A percentile compares a stretch with the other conserved stretches of the same genome.
Evolutionary conservation across 495 filamentous ascomycete species (phyloP).

Genomic region (Hypoxylon cercidicola): DNA sequence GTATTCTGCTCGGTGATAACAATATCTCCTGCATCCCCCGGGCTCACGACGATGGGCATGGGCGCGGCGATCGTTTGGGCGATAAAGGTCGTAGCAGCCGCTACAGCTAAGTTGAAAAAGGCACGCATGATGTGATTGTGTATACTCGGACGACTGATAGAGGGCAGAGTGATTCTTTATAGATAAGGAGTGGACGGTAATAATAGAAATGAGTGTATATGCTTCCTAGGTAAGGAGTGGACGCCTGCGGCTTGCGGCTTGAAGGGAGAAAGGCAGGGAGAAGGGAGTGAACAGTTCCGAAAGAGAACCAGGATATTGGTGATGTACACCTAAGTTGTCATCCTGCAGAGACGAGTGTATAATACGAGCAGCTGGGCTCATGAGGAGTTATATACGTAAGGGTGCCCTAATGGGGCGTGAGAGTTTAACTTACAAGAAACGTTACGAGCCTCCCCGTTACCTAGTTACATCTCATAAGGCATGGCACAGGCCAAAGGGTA

Average conservation of each 20-base stretch:
- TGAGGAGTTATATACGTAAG: constrained; percentile 38
- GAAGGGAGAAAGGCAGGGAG: too few relatives aligned
- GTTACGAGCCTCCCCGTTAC: constrained; percentile 39
- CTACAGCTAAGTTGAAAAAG: constrained; percentile 45
- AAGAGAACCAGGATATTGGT: constrained; percentile 35
- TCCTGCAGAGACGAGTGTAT: constrained; percentile 17
- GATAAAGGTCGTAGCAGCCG: constrained; percentile 39
- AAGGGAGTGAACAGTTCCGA: constrained; percentile 36
- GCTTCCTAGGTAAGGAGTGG: constrained; percentile 37
- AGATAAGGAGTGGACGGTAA: constrained; percentile 31
- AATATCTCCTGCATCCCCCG: constrained; percentile 36
- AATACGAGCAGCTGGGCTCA: constrained; percentile 24
- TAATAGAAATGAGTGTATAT: constrained; percentile 28
- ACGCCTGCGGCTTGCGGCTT: constrained; percentile 35
- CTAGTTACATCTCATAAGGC: constrained; percentile 32
- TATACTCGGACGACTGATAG: constrained; percentile 21
- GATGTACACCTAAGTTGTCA: constrained; percentile 20
- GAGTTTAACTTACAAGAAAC: constrained; percentile 41
- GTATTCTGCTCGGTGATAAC: constrained; percentile 45
- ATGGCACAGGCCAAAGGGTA: constrained; percentile 18
- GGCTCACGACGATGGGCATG: constrained; percentile 40
- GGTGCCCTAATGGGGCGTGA: constrained; percentile 26
- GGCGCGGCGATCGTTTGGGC: constrained; percentile 37
- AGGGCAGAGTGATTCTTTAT: constrained; percentile 24
- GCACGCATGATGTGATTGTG: constrained; percentile 36